Evolutionary conservation across 192 early-diverging fungal species (phyloP).

Genomic region (Coemansia sp.): DNA sequence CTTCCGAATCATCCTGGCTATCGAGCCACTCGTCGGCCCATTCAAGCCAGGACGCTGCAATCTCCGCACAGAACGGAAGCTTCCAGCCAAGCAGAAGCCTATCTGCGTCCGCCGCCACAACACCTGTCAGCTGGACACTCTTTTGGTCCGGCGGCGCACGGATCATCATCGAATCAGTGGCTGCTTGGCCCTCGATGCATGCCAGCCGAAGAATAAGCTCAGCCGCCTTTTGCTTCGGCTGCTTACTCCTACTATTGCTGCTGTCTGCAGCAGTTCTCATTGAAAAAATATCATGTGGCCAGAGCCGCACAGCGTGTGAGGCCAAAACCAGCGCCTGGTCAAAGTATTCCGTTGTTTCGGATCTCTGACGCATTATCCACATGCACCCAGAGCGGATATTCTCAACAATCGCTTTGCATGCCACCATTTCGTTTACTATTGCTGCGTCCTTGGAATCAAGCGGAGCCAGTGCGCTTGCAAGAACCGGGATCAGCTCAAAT

Average conservation of each 20-base stretch:
- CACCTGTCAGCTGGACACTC: neutral
- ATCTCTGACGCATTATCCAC: conserved; percentile 31
- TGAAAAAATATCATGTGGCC: conserved; percentile 27
- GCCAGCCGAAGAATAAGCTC: conserved; percentile 37
- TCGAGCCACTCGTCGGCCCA: conserved; percentile 42
- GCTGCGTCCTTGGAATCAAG: conserved; percentile 17
- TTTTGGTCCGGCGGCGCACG: conserved; percentile 1
- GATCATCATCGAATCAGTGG: conserved; percentile 51
- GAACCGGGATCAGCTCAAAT: conserved; percentile 30
- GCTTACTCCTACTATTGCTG: neutral
- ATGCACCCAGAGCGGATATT: conserved; percentile 29
- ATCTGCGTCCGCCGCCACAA: neutral
- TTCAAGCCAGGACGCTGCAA: conserved; percentile 42
- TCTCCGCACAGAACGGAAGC: conserved; percentile 38
- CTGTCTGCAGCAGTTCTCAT: neutral
- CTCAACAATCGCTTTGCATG: conserved; percentile 9
- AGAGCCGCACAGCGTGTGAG: conserved; percentile 40
- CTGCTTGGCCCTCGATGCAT: conserved; percentile 39
- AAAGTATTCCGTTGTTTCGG: conserved; percentile 19
- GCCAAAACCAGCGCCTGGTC: conserved; percentile 46
- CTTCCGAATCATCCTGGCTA: conserved; percentile 12
- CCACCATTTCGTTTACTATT: neutral
- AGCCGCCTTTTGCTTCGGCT: conserved; percentile 5
- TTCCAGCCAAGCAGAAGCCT: conserved; percentile 40
- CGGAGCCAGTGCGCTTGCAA: conserved; percentile 40